A percentile compares a stretch with the other conserved stretches of the same genome.
Conservation (phyloP, 2,329 filamentous ascomycete species). For the Penicillium sp. region DNA sequence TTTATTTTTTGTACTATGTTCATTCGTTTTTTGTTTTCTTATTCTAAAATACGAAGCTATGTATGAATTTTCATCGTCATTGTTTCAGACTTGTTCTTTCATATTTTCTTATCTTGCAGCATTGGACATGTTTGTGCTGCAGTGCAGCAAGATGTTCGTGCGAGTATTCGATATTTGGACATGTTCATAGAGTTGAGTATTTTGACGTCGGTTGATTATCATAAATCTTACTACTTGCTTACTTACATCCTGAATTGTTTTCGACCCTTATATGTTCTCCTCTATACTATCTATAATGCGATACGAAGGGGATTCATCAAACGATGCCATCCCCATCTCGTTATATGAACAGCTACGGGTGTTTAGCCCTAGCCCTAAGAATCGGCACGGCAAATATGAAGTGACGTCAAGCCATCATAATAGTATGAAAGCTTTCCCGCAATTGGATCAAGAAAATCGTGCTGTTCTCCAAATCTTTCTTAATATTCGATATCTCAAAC, state of each 20-base stretch:
- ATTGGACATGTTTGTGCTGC: conserved; percentile 18
- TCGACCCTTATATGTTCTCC: no score
- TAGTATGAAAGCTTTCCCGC: not conserved
- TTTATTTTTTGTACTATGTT: not conserved
- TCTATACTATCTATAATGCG: no score
- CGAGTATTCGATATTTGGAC: not conserved
- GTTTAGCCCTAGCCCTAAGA: not conserved
- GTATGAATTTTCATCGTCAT: conserved; percentile 2
- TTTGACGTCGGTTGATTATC: not conserved
- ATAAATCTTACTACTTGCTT: not conserved
- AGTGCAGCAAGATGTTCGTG: conserved; percentile 12
- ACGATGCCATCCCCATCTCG: no score
- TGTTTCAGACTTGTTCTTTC: not conserved
- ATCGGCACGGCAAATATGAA: not conserved
- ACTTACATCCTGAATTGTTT: no score
- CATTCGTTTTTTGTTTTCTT: not conserved
- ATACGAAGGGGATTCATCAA: no score
- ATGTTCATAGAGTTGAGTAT: conserved; percentile 3
- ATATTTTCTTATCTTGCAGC: conserved; percentile 15
- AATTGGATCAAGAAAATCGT: no score
- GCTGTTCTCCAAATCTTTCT: not conserved
- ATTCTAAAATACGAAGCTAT: not conserved
- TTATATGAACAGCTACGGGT: no score
- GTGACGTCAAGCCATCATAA: conserved; percentile 8
- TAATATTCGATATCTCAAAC: not conserved